Percentiles rank a stretch among this genome's conserved stretches.
Conservation (phyloP, 176 grass and related monocot genomes). For the Musa troglodytarum region DNA sequence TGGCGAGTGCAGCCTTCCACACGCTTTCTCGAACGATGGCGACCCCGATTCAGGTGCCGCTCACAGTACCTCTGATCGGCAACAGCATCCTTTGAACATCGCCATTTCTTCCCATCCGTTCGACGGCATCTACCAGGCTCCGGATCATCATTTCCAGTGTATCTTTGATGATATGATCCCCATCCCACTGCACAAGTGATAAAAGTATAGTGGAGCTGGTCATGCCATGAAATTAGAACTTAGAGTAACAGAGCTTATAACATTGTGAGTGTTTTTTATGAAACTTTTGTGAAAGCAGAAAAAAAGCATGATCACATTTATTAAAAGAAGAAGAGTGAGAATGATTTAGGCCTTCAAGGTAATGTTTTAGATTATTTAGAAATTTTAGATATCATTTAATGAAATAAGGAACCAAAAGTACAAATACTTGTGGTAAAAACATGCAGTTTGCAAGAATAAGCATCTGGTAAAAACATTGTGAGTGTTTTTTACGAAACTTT, state of each 20-base stretch:
- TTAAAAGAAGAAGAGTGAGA: neutral
- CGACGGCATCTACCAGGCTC: conserved; percentile 95
- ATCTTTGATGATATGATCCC: conserved; percentile 54
- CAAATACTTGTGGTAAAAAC: neutral
- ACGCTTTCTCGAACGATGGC: conserved; percentile 99
- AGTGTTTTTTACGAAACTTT: neutral
- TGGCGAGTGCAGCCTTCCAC: conserved; percentile 79
- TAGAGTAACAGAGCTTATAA: neutral
- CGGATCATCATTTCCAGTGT: conserved; percentile 45
- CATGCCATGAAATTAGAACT: no score
- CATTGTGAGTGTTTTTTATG: neutral
- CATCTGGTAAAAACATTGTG: neutral
- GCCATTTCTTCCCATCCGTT: conserved; percentile 98
- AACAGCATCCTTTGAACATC: conserved; percentile 78
- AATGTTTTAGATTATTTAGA: no score
- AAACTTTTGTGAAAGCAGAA: neutral
- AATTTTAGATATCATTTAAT: no score
- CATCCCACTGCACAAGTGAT: conserved; percentile 47
- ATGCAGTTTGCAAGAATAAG: neutral
- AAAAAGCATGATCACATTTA: neutral
- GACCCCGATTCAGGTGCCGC: conserved; percentile 89
- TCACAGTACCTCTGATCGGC: conserved; percentile 97
- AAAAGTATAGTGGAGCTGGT: neutral
- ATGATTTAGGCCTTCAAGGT: neutral
- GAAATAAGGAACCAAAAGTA: neutral